phyloP scores from a whole-genome alignment of 768 basidiomycete species.

The Nidularia sp. region DNA sequence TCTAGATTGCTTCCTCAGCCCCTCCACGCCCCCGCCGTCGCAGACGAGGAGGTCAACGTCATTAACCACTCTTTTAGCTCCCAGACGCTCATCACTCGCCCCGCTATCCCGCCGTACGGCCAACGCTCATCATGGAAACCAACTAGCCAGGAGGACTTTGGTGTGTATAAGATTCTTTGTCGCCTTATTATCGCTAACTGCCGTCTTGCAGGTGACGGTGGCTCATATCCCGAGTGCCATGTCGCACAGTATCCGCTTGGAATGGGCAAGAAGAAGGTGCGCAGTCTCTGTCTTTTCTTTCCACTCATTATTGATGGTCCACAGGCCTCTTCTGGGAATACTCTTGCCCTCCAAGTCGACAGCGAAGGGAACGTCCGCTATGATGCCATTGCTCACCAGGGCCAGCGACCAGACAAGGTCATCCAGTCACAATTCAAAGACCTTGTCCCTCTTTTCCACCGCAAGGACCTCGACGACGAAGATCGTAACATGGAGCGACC shows the following conservation, averaged over 20 bases:
- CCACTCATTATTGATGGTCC: conserved; percentile 2
- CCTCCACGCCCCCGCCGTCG: conserved; percentile 41
- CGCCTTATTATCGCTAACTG: conserved; percentile 1
- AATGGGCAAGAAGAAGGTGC: conserved; percentile 91
- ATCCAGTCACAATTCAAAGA: conserved; percentile 98
- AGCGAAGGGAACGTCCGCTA: conserved; percentile 95
- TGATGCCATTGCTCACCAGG: conserved; percentile 95
- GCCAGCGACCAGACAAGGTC: conserved; percentile 79
- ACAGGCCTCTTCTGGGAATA: conserved; percentile 88
- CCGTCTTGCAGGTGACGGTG: conserved; percentile 62
- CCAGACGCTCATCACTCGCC: conserved; percentile 43
- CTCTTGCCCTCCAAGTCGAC: conserved; percentile 95
- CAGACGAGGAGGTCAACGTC: conserved; percentile 60
- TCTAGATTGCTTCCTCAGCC: conserved; percentile 70
- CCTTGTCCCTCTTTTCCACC: conserved; percentile 85
- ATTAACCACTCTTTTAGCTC: conserved; percentile 26
- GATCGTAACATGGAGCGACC: conserved; percentile 84
- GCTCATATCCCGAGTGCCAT: conserved; percentile 92
- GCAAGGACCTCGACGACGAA: conserved; percentile 80
- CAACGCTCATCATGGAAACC: conserved; percentile 87
- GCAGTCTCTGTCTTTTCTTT: conserved; percentile 11
- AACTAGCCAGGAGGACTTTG: conserved; percentile 76
- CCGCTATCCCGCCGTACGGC: conserved; percentile 77
- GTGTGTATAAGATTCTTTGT: conserved; percentile 32
- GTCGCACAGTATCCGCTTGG: conserved; percentile 95